These are phyloP conservation scores for Sistotremastrum suecicum DNA, from an alignment of 768 basidiomycete genomes.

Conservation along the genomic window DNA sequence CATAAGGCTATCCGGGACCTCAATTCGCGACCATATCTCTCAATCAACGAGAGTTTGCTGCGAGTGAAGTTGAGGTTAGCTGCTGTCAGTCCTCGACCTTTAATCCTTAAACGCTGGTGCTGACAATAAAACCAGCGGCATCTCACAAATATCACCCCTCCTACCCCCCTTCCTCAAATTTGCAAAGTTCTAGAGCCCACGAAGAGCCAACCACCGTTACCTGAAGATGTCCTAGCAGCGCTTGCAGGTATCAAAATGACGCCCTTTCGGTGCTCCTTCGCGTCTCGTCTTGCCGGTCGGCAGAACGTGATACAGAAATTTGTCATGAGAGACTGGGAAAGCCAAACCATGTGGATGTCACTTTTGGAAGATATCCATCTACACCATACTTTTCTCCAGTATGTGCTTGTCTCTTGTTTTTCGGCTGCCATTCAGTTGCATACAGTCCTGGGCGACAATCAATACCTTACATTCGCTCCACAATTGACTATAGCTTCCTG, in stretches of 20 bases:
- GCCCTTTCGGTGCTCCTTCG: conserved; percentile 49
- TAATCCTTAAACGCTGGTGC: not conserved
- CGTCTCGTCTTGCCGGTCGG: conserved; percentile 44
- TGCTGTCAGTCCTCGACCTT: no score
- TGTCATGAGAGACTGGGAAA: conserved; percentile 62
- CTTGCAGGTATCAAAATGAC: conserved; percentile 47
- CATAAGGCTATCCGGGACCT: no score
- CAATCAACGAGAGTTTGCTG: no score
- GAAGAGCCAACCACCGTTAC: no score
- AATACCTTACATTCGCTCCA: conserved; percentile 26
- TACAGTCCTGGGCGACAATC: conserved; percentile 42
- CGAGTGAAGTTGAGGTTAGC: no score
- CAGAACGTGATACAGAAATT: conserved; percentile 18
- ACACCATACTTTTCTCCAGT: conserved; percentile 54
- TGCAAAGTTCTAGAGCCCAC: conserved; percentile 11
- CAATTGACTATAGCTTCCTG: conserved; percentile 52
- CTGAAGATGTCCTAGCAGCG: conserved; percentile 29
- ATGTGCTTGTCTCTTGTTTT: conserved; percentile 12
- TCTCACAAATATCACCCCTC: conserved; percentile 5
- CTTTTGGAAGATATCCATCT: conserved; percentile 60
- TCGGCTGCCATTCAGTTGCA: not conserved
- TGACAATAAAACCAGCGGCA: not conserved
- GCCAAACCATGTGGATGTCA: conserved; percentile 54
- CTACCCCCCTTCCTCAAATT: conserved; percentile 24
- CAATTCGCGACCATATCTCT: no score